Evolutionary conservation across 169 alveolate species (phyloP).

Genomic region (Plasmodium inui): DNA sequence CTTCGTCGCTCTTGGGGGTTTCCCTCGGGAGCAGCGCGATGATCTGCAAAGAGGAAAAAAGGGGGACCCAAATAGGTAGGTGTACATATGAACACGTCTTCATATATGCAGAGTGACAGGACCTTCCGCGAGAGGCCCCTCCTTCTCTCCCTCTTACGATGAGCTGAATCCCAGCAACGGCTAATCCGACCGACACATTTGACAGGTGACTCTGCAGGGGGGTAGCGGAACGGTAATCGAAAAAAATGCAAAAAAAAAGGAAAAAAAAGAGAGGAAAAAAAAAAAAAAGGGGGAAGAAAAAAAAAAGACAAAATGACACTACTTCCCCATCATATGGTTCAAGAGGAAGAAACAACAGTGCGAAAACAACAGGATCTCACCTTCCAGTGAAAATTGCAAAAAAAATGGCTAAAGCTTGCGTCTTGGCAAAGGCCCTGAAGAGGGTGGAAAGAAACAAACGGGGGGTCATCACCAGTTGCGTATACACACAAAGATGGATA

Average conservation of each 20-base stretch:
- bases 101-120: background rate
- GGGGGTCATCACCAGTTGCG: background rate
- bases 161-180: constrained; percentile 70
- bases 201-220: constrained; percentile 45
- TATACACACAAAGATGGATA: background rate
- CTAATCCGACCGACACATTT: constrained; percentile 55
- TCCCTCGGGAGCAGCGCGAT: constrained; percentile 66
- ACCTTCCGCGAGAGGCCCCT: background rate
- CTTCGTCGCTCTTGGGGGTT: constrained; percentile 43
- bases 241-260: background rate
- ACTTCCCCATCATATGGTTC: background rate
- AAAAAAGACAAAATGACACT: background rate
- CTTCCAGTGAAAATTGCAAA: constrained; percentile 64
- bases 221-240: background rate
- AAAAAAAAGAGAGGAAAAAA: background rate
- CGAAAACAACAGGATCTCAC: constrained; percentile 9
- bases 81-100: background rate
- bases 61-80: background rate
- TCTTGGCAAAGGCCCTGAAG: constrained; percentile 42
- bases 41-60: constrained; percentile 23
- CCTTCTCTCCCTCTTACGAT: constrained; percentile 38
- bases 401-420: constrained; percentile 41
- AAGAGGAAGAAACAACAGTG: background rate
- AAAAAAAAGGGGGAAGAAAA: background rate
- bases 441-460: background rate